Conservation (phyloP, 768 basidiomycete species). For the Boletus insuetus region DNA sequence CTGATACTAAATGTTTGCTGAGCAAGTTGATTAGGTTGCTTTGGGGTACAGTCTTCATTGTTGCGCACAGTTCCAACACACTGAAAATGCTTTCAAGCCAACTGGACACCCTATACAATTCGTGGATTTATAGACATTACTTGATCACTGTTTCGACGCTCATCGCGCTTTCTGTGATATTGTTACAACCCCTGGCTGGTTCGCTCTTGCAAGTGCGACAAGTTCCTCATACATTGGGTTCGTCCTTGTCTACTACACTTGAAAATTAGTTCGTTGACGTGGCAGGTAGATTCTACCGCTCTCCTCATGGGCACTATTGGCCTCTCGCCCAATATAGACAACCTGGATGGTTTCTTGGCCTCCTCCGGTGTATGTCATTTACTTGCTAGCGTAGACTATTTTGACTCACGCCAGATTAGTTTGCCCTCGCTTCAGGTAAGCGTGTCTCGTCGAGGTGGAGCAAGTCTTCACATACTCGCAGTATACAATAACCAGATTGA, state of each 20-base stretch:
- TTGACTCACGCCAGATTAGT: conserved; percentile 30
- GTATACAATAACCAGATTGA: conserved; percentile 43
- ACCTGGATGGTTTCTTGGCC: conserved; percentile 54
- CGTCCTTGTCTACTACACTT: conserved; percentile 8
- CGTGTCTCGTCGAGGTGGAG: neutral
- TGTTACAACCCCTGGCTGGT: conserved; percentile 59
- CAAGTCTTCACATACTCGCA: conserved; percentile 3
- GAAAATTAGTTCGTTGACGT: neutral
- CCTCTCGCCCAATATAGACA: conserved; percentile 41
- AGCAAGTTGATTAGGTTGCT: conserved; percentile 34
- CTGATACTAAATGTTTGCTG: neutral
- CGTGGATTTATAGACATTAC: conserved; percentile 51
- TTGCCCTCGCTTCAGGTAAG: conserved; percentile 29
- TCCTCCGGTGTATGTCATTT: conserved; percentile 50
- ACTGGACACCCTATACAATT: conserved; percentile 39
- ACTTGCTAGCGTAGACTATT: neutral
- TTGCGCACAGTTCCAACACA: neutral
- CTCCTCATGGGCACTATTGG: conserved; percentile 42
- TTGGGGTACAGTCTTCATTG: conserved; percentile 36
- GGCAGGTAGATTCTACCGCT: conserved; percentile 35
- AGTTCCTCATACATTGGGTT: conserved; percentile 16
- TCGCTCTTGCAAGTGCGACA: conserved; percentile 30
- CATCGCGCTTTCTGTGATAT: conserved; percentile 42
- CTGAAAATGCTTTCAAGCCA: conserved; percentile 35
- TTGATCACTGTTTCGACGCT: conserved; percentile 52